phyloP scores from a whole-genome alignment of 805 yeast genomes.

The Scheffersomyces stipitis region DNA sequence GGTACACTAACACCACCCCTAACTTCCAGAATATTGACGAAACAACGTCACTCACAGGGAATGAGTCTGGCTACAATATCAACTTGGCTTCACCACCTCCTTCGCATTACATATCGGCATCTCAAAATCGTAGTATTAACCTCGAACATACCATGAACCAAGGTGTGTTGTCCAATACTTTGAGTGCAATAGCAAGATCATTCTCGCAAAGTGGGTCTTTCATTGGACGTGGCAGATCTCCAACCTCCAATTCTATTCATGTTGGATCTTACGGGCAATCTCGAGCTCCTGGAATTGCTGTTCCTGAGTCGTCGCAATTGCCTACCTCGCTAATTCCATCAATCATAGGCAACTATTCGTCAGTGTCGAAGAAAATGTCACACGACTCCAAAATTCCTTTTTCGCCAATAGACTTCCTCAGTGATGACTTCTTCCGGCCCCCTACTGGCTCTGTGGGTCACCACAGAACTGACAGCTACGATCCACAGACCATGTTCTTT shows the following conservation, averaged over 20 bases:
- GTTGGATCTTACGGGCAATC: constrained; percentile 8
- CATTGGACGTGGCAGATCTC: constrained; percentile 3
- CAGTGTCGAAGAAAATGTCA: constrained; percentile 34
- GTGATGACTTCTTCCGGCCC: constrained; percentile 24
- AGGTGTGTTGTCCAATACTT: constrained; percentile 7
- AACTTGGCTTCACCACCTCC: constrained; percentile 12
- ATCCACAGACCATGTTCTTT: neutral
- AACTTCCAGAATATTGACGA: constrained; percentile 1
- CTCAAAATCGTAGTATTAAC: neutral
- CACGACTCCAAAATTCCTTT: constrained; percentile 38
- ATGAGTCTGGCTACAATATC: neutral
- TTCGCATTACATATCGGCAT: constrained; percentile 16
- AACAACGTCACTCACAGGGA: constrained; percentile 1
- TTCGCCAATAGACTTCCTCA: constrained; percentile 41
- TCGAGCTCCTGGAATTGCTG: too few relatives aligned
- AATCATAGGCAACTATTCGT: constrained; percentile 38
- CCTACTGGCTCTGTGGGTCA: neutral
- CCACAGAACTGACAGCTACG: neutral
- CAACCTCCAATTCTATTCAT: constrained; percentile 1
- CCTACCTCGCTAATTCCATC: constrained; percentile 41
- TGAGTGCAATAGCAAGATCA: constrained; percentile 1
- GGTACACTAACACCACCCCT: constrained; percentile 1
- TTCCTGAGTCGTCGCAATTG: constrained; percentile 14
- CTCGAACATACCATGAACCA: neutral
- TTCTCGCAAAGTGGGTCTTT: neutral